phyloP scores from a whole-genome alignment of 495 filamentous ascomycete species.

The Podospora bellae-mahoneyi region DNA sequence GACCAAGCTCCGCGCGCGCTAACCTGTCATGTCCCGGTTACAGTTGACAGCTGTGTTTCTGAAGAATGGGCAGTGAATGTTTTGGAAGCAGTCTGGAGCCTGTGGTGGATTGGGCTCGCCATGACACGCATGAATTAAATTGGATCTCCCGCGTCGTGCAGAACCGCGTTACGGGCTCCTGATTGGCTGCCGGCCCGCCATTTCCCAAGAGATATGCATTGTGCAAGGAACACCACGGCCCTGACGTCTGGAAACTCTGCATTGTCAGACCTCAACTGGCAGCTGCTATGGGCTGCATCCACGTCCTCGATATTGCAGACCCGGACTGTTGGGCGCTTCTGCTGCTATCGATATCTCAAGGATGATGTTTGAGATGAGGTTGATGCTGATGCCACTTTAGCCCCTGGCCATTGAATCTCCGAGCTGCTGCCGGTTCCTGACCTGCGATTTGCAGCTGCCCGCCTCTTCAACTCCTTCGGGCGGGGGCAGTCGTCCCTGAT shows the following conservation, averaged over 20 bases:
- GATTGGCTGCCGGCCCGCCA: conserved; percentile 31
- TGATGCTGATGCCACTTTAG: conserved; percentile 1
- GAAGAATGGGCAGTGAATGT: not conserved
- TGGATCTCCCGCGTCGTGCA: conserved; percentile 31
- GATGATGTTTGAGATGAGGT: not conserved
- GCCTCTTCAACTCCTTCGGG: conserved; percentile 11
- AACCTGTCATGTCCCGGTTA: not conserved
- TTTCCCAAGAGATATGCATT: conserved; percentile 19
- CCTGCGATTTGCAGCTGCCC: conserved; percentile 13
- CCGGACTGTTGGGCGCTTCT: conserved; percentile 1
- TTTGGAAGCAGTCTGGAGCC: conserved; percentile 17
- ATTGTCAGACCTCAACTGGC: conserved; percentile 24
- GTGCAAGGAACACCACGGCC: conserved; percentile 21
- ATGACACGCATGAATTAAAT: conserved; percentile 38
- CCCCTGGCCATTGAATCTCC: conserved; percentile 1
- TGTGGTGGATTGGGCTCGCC: conserved; percentile 27
- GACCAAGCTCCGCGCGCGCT: conserved; percentile 6
- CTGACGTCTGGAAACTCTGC: conserved; percentile 14
- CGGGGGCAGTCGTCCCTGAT: not conserved
- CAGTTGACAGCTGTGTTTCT: not conserved
- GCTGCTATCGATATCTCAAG: not conserved
- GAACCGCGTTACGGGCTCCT: conserved; percentile 30
- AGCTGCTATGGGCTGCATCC: conserved; percentile 11
- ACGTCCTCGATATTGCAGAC: conserved; percentile 8
- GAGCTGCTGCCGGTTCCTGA: conserved; percentile 1